phyloP scores from a whole-genome alignment of 768 basidiomycete genomes.

The Myochromella boudieri region DNA sequence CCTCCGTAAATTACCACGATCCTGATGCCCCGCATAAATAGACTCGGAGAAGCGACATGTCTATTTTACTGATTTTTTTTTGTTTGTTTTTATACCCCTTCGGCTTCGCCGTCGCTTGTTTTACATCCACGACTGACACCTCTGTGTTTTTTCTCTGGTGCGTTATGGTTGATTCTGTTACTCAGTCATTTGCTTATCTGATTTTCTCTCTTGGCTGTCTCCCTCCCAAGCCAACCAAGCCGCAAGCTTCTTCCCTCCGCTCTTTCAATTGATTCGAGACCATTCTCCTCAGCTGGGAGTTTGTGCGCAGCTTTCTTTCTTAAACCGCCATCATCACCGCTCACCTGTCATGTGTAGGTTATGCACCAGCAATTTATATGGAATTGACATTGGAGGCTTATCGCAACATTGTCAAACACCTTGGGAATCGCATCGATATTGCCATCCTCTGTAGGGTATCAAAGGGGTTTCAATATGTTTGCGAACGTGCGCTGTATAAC shows the following conservation, averaged over 20 bases:
- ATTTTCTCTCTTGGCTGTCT: slow-evolving; percentile 1
- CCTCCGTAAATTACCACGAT: slow-evolving; percentile 39
- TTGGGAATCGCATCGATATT: slow-evolving; percentile 53
- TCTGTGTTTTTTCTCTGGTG: slow-evolving; percentile 3
- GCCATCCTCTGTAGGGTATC: slow-evolving; percentile 59
- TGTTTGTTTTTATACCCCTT: slow-evolving; percentile 5
- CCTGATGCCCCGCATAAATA: slow-evolving; percentile 35
- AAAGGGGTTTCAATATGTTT: slow-evolving; percentile 50
- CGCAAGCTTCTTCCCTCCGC: slow-evolving; percentile 14
- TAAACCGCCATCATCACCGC: not conserved
- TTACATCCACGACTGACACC: not conserved
- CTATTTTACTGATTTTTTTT: slow-evolving; percentile 24
- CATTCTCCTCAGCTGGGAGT: slow-evolving; percentile 23
- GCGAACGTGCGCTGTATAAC: slow-evolving; percentile 61
- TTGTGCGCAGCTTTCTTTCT: slow-evolving; percentile 23
- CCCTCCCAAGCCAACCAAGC: too few relatives aligned
- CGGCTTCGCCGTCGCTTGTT: slow-evolving; percentile 1
- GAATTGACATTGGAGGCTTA: slow-evolving; percentile 59
- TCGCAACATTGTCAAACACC: slow-evolving; percentile 54
- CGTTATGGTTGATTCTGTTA: slow-evolving; percentile 3
- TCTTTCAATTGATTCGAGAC: slow-evolving; percentile 15
- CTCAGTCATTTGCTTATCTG: slow-evolving; percentile 1
- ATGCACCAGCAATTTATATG: slow-evolving; percentile 52
- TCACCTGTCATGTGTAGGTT: slow-evolving; percentile 26
- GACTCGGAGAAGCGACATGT: slow-evolving; percentile 29